phyloP scores from a whole-genome alignment of 768 basidiomycete species.

The Pulveroboletus sp. region DNA sequence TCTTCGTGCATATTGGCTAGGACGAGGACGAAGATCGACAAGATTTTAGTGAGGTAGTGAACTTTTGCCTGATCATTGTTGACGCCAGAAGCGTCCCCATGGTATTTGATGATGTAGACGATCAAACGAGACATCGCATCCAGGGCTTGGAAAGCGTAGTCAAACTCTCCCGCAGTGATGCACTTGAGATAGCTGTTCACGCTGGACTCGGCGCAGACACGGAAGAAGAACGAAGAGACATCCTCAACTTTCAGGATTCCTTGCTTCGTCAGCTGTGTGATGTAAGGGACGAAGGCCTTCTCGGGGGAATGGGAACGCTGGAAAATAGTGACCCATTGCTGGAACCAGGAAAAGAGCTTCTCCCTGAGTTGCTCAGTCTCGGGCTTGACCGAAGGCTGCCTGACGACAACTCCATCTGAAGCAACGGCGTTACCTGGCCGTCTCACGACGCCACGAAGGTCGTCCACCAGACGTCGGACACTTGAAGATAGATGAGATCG shows the following conservation, averaged over 20 bases:
- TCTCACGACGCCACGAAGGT: slow-evolving; percentile 69
- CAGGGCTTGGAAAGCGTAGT: slow-evolving; percentile 84
- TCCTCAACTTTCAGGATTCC: slow-evolving; percentile 96
- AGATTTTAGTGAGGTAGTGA: slow-evolving; percentile 93
- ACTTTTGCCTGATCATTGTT: slow-evolving; percentile 95
- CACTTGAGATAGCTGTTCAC: slow-evolving; percentile 85
- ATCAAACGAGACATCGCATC: slow-evolving; percentile 95
- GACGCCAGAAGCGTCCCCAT: slow-evolving; percentile 90
- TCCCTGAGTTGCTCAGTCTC: slow-evolving; percentile 76
- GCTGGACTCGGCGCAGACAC: slow-evolving; percentile 93
- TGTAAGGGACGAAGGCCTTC: slow-evolving; percentile 93
- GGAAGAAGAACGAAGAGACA: slow-evolving; percentile 96
- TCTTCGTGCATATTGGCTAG: slow-evolving; percentile 95
- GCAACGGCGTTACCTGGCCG: slow-evolving; percentile 38
- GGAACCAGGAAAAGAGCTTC: slow-evolving; percentile 77
- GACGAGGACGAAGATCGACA: slow-evolving; percentile 96
- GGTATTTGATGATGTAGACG: slow-evolving; percentile 98
- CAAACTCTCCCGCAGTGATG: slow-evolving; percentile 66
- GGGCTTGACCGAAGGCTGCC: slow-evolving; percentile 55
- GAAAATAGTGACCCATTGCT: slow-evolving; percentile 95
- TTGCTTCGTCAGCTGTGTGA: slow-evolving; percentile 95
- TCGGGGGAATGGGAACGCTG: slow-evolving; percentile 88
- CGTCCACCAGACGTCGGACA: slow-evolving; percentile 71
- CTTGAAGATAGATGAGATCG: slow-evolving; percentile 24
- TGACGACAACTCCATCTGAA: slow-evolving; percentile 36